Evolutionary conservation across 1,284 basidiomycete species (phyloP).

Genomic region (Apiotrichum domesticum): DNA sequence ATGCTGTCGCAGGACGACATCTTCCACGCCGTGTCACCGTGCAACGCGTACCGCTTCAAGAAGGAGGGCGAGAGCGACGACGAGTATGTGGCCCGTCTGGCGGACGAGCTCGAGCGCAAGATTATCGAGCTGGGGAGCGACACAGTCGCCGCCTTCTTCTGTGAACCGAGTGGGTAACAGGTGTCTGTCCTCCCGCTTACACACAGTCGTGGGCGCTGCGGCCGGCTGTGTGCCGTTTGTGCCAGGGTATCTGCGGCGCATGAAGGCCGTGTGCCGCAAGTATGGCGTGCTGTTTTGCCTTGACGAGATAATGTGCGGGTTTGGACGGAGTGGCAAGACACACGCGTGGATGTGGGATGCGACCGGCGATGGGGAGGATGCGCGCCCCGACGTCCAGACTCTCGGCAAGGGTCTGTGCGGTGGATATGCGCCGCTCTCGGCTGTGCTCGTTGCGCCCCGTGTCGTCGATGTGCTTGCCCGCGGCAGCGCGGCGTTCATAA

Average conservation of each 20-base stretch:
- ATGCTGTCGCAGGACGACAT: constrained; percentile 14
- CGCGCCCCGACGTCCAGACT: constrained; percentile 69
- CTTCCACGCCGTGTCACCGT: constrained; percentile 51
- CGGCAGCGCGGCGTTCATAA: constrained; percentile 56
- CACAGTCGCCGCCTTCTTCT: constrained; percentile 54
- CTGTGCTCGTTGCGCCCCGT: constrained; percentile 64
- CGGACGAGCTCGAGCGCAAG: constrained; percentile 72
- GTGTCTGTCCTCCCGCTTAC: too few species aligned
- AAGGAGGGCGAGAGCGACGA: constrained; percentile 63
- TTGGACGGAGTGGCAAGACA: constrained; percentile 68
- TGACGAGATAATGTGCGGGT: constrained; percentile 81
- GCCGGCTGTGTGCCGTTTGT: constrained; percentile 52
- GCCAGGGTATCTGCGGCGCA: constrained; percentile 51
- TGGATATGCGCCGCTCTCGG: constrained; percentile 77
- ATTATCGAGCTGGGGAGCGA: constrained; percentile 70
- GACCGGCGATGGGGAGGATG: neutral
- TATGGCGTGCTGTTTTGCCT: constrained; percentile 79
- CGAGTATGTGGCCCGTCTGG: constrained; percentile 66
- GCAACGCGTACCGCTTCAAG: constrained; percentile 73
- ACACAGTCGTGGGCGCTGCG: constrained; percentile 62
- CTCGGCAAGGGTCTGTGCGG: constrained; percentile 81
- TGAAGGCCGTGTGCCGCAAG: constrained; percentile 79
- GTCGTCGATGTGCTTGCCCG: constrained; percentile 63
- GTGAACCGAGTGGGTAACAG: constrained; percentile 52
- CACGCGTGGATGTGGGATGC: constrained; percentile 78